Base-by-base conservation (phyloP, 169 alveolate genomes). In the Plasmodium fragile region DNA sequence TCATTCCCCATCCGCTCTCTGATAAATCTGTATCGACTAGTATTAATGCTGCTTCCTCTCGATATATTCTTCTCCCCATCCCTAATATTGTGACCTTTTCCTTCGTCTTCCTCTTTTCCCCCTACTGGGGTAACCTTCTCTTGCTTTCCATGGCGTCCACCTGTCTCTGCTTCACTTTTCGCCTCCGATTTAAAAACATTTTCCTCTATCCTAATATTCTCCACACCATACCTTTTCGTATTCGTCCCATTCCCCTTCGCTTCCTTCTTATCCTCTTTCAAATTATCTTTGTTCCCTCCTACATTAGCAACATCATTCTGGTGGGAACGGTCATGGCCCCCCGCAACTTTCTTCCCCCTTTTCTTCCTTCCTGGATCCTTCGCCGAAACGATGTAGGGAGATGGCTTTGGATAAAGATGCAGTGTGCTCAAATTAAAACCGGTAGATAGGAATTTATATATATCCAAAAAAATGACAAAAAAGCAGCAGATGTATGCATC, bases 351-450 rank as follows among this genome's bases (percentile, higher is more conserved):
- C 53, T 79, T 75, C 34, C 71, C 65, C 30, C 43, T 45, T 91
- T 70, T 49, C 39, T 91, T 80, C 55, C 53, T 73, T 43, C 45
- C 43, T 0, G 45, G 77, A 5, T 71, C 32, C 53, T 77, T 91
- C n/a, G 72, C 36, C 34, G 94, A 81, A 71, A 91, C 92, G 41
- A 91, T 91, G 59, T 91, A 91, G 43, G 94, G 94, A 32, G 94
- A 91, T 28, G 94, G 94, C 70, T 91, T 91, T 1, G 94, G 94
- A n/a, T 91, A 91, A n/a, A 91, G 82, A 52, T 71, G 94, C 28
- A 81, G 53, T n/a, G 94, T 91, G 52, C 94, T 91, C 79, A 91
- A 36, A 39, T 81, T 81, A 32, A 81, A 80, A n/a, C 92, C 92
- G 5, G 82, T 91, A 5, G 94, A 69, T 36, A 91, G 55, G 73